Evolutionary conservation across 495 filamentous ascomycete genomes (phyloP).

Genomic region (Zalerion maritima): DNA sequence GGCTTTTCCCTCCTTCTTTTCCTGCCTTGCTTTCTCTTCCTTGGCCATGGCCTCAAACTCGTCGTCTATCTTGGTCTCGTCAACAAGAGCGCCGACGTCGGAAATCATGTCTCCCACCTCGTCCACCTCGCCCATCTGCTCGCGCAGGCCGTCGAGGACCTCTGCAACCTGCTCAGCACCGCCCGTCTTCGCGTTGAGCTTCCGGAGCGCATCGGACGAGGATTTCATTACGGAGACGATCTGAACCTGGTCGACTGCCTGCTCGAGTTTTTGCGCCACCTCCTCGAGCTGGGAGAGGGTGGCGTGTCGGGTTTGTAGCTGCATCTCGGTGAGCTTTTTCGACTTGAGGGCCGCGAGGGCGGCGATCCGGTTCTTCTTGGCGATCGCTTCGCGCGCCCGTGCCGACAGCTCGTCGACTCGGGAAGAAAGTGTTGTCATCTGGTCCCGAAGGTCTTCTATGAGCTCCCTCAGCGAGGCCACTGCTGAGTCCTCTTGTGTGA

Average conservation of each 20-base stretch:
- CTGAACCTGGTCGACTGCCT: constrained; percentile 69
- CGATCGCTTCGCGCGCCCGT: constrained; percentile 53
- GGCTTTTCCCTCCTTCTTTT: constrained; percentile 33
- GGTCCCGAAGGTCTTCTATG: constrained; percentile 43
- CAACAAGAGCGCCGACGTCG: constrained; percentile 44
- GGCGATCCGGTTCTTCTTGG: constrained; percentile 50
- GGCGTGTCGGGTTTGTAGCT: constrained; percentile 49
- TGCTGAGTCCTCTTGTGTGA: constrained; percentile 62
- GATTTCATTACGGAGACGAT: constrained; percentile 69
- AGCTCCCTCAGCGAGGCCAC: constrained; percentile 65
- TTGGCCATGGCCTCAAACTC: constrained; percentile 68
- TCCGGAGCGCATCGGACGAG: constrained; percentile 51
- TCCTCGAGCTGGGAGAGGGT: constrained; percentile 71
- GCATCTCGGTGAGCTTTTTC: constrained; percentile 65
- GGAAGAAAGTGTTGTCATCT: constrained; percentile 33
- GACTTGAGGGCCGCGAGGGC: constrained; percentile 66
- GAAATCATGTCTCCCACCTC: constrained; percentile 67
- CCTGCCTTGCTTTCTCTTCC: constrained; percentile 42
- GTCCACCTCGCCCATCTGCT: constrained; percentile 71
- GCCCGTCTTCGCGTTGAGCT: constrained; percentile 63
- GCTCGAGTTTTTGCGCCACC: constrained; percentile 64
- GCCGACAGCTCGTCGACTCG: constrained; percentile 42
- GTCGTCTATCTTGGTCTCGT: constrained; percentile 77
- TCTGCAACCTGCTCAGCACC: constrained; percentile 61
- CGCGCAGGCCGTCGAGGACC: constrained; percentile 55